Evolutionary conservation across 108 stramenopile species (phyloP).

Genomic region (Asterionellopsis glacialis): DNA sequence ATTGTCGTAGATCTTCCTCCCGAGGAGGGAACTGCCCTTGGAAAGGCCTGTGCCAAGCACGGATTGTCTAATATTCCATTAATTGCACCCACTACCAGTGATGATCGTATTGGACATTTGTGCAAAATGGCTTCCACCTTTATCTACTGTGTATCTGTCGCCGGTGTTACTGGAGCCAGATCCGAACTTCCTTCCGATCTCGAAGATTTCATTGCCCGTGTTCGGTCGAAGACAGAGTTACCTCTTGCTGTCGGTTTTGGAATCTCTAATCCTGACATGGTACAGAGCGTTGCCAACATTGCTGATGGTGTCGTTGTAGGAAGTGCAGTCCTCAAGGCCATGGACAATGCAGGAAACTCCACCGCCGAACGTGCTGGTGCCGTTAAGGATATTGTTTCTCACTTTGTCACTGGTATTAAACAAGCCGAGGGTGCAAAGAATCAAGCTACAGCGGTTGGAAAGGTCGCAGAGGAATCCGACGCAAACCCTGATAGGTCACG

Average conservation of each 20-base stretch:
- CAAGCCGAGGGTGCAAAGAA: slow-evolving; percentile 53
- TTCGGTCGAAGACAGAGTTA: slow-evolving; percentile 83
- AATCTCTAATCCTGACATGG: slow-evolving; percentile 86
- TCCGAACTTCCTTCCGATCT: slow-evolving; percentile 80
- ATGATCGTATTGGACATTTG: slow-evolving; percentile 85
- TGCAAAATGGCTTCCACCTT: slow-evolving; percentile 86
- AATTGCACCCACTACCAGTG: slow-evolving; percentile 94
- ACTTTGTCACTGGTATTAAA: slow-evolving; percentile 59
- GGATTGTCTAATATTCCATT: slow-evolving; percentile 94
- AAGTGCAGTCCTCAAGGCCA: slow-evolving; percentile 90
- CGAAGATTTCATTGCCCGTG: slow-evolving; percentile 83
- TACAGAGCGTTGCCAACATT: slow-evolving; percentile 85
- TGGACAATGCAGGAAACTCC: slow-evolving; percentile 69
- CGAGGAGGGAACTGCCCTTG: slow-evolving; percentile 84
- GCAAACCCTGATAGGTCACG: slow-evolving; percentile 41
- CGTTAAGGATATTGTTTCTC: slow-evolving; percentile 62
- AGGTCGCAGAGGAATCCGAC: slow-evolving; percentile 43
- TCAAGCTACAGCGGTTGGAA: slow-evolving; percentile 75
- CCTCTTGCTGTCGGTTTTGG: slow-evolving; percentile 97
- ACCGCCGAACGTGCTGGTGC: slow-evolving; percentile 75
- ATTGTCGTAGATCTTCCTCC: slow-evolving; percentile 98
- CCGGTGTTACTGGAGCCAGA: slow-evolving; percentile 95
- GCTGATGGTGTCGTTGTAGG: slow-evolving; percentile 98
- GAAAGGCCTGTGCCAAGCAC: slow-evolving; percentile 76
- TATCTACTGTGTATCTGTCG: slow-evolving; percentile 96